Conservation (phyloP, 1,284 basidiomycete species). For the Cystobasidium slooffiae region DNA sequence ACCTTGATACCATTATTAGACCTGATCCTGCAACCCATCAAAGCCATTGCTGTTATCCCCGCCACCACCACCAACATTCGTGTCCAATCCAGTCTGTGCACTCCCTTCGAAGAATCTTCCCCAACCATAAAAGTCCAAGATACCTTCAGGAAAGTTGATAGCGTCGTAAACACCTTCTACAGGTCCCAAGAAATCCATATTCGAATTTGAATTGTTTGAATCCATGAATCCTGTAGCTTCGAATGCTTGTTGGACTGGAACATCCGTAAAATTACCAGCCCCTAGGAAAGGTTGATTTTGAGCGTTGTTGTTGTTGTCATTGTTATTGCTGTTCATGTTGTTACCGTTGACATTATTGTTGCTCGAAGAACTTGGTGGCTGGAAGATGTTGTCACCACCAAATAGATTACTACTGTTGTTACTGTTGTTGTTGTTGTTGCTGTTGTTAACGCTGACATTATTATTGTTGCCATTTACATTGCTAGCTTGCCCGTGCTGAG, state of each 20-base stretch:
- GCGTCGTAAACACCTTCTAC: constrained; percentile 42
- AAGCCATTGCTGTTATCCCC: background rate
- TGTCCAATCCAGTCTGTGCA: background rate
- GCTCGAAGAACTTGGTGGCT: too few relatives aligned
- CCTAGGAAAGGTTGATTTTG: constrained; percentile 18
- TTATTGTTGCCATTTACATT: constrained; percentile 2
- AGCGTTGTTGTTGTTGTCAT: background rate
- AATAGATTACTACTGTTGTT: background rate
- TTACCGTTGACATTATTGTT: background rate
- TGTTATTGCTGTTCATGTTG: background rate
- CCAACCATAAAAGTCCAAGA: constrained; percentile 40
- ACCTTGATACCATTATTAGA: too few relatives aligned
- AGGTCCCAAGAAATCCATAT: constrained; percentile 40
- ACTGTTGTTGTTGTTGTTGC: background rate
- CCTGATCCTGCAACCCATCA: too few relatives aligned
- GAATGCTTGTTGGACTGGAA: constrained; percentile 39
- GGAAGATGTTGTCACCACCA: background rate
- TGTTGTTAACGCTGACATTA: background rate
- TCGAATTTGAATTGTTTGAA: constrained; percentile 5
- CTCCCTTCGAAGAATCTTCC: constrained; percentile 29
- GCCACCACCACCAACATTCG: too few relatives aligned
- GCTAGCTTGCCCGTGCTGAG: constrained; percentile 4
- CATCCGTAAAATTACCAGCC: constrained; percentile 17
- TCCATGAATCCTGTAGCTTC: constrained; percentile 43
- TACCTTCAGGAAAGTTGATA: constrained; percentile 43